These are phyloP conservation scores for Petunia axillaris DNA, from an alignment of 257 asterid genomes.

Conservation along the genomic window DNA sequence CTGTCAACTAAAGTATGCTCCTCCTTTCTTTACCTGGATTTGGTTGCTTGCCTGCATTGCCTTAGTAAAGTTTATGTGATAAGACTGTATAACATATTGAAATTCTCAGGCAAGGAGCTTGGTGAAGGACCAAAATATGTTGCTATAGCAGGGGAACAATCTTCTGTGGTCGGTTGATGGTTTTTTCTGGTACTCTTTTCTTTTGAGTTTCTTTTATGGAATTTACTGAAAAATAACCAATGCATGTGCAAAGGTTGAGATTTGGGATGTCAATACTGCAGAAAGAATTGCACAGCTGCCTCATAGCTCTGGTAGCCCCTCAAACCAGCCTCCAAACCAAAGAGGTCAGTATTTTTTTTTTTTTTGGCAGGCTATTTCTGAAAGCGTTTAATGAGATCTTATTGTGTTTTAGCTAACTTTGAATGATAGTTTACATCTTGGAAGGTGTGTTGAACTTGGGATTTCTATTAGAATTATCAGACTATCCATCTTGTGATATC, in stretches of 20 bases:
- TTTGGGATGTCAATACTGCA: conserved; percentile 76
- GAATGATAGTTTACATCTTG: background rate
- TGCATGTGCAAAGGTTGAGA: conserved; percentile 53
- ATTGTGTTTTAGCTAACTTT: background rate
- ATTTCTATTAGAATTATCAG: background rate
- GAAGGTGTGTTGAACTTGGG: background rate
- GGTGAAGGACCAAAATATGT: conserved; percentile 49
- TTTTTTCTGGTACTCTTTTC: conserved; percentile 17
- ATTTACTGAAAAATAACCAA: conserved; percentile 20
- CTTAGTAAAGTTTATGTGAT: background rate
- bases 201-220: conserved; percentile 13
- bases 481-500: background rate
- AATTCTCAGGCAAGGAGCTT: conserved; percentile 31
- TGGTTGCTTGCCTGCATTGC: conserved; percentile 4
- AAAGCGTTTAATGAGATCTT: background rate
- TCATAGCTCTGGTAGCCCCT: conserved; percentile 41
- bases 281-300: conserved; percentile 55
- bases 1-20: background rate
- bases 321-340: conserved; percentile 42
- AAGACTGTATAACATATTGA: conserved; percentile 1
- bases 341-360: conserved; percentile 45
- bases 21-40: background rate
- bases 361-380: background rate
- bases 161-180: conserved; percentile 52
- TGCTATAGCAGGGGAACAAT: conserved; percentile 74